Percentiles rank a stretch among this genome's conserved stretches.
Conservation (phyloP, 1,139 yeast species). For the Suhomyces anneliseae region DNA sequence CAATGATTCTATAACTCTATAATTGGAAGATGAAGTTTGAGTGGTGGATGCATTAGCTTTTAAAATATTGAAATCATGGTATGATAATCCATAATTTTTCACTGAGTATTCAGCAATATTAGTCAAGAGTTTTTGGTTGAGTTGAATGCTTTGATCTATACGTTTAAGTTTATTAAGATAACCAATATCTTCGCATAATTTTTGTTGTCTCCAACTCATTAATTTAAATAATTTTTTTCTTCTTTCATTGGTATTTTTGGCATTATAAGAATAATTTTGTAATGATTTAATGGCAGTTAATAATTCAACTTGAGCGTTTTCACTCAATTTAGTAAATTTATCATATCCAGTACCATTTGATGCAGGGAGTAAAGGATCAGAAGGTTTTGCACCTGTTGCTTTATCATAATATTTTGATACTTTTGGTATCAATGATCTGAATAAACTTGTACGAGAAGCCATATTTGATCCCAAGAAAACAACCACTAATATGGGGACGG, state of each 20-base stretch:
- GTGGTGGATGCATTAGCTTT: conserved; percentile 14
- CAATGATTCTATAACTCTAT: conserved; percentile 65
- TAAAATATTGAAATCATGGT: conserved; percentile 39
- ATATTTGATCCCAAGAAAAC: conserved; percentile 35
- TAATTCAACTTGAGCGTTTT: conserved; percentile 32
- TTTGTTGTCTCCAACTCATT: conserved; percentile 58
- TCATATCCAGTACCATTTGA: conserved; percentile 13
- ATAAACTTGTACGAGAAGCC: conserved; percentile 29
- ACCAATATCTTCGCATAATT: conserved; percentile 52
- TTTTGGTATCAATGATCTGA: conserved; percentile 13
- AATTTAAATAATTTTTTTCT: conserved; percentile 46
- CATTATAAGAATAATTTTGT: conserved; percentile 42
- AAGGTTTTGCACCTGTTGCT: conserved; percentile 2
- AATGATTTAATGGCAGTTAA: conserved; percentile 54
- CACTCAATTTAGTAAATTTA: conserved; percentile 18
- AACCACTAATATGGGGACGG: conserved; percentile 29
- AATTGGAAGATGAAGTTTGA: conserved; percentile 38
- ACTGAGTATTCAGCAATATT: conserved; percentile 46
- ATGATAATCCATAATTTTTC: conserved; percentile 38
- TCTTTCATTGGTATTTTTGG: conserved; percentile 45
- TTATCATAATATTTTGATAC: conserved; percentile 2
- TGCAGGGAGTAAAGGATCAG: conserved; percentile 1
- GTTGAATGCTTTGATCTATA: conserved; percentile 44
- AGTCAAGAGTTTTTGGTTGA: conserved; percentile 47
- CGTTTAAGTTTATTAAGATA: conserved; percentile 52